Evolutionary conservation across 805 yeast genomes (phyloP), one percentile per base, ranked within the genome.

Genomic region (Yarrowia sp.): DNA sequence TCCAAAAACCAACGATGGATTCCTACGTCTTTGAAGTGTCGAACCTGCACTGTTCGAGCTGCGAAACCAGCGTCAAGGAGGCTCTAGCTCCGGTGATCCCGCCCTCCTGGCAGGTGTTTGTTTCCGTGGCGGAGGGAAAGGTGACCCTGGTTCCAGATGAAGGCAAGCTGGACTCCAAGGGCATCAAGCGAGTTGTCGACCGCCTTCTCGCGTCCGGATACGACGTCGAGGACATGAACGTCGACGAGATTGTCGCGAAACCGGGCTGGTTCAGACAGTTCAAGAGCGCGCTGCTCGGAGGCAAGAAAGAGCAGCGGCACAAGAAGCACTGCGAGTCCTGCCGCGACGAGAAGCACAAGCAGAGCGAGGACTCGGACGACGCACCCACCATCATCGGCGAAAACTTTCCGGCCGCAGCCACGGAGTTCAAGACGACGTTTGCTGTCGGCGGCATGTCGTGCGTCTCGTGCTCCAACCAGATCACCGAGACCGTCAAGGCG

Each of bases 401-500:
- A 13, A 44, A 44, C 35, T 44, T 35, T 2, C 51, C 51, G 4
- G 47, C 35, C 21, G 18, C 46, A 27, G 25, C 61, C 2, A n/a
- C 19, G 10, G 47, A 55, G 36, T 55, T 38, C 47, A 55, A 38
- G 46, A 39, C 61, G 7, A 38, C 47, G 7, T 55, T 55, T 55
- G 61, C 61, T 10, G 38, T 87, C 56, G 79, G 79, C 10, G 90
- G 89, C 2, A 85, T 87, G 90, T 81, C 88, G 1, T 85, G 90
- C 68, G 83, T 87, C 4, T 74, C 86, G 5, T 85, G 90, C 68
- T 71, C 82, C 7, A 74, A 79, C 1, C 71, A 82, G 1, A 78
- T 87, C 25, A 76, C 81, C 0, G 72, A 72, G 16, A 80, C 82
- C 0, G 72, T 76, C 27, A 68, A 68, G 41, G 68, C 66, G 12